Percentiles rank a stretch among this genome's conserved stretches.
These are phyloP conservation scores for Thermomucor indicae-seudaticae DNA, from an alignment of 371 early-diverging fungal genomes.

Conservation along the genomic window DNA sequence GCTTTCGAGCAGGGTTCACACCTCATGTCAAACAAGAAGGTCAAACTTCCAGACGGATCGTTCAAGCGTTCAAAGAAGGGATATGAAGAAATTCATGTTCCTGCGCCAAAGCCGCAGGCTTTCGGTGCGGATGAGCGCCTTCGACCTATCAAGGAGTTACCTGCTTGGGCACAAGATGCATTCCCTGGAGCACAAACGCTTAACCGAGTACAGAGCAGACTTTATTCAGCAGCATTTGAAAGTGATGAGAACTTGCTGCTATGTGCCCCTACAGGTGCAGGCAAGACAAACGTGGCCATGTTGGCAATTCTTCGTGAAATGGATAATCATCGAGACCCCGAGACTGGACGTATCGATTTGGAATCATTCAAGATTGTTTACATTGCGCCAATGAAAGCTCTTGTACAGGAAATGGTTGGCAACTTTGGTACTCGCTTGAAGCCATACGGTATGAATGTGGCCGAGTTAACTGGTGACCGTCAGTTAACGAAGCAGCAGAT, in stretches of 20 bases:
- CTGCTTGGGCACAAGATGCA: conserved; percentile 86
- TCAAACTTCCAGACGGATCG: conserved; percentile 91
- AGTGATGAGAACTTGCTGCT: conserved; percentile 94
- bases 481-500: conserved; percentile 95
- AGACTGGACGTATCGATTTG: conserved; percentile 72
- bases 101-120: conserved; percentile 78
- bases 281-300: conserved; percentile 99
- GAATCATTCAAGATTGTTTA: conserved; percentile 97
- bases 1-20: conserved; percentile 91
- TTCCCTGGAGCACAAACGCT: conserved; percentile 70
- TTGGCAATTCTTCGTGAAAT: conserved; percentile 89
- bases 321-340: conserved; percentile 69
- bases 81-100: conserved; percentile 97
- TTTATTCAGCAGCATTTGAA: conserved; percentile 85
- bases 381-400: conserved; percentile 99
- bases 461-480: conserved; percentile 98
- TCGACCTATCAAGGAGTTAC: conserved; percentile 71
- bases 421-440: conserved; percentile 82
- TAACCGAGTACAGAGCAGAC: conserved; percentile 91
- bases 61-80: conserved; percentile 91
- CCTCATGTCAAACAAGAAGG: conserved; percentile 95
- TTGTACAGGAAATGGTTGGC: conserved; percentile 97
- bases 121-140: conserved; percentile 65
- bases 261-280: conserved; percentile 99
- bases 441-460: conserved; percentile 82